Base-by-base conservation (phyloP, 176 grass and related monocot species). In the Ensete ventricosum region DNA sequence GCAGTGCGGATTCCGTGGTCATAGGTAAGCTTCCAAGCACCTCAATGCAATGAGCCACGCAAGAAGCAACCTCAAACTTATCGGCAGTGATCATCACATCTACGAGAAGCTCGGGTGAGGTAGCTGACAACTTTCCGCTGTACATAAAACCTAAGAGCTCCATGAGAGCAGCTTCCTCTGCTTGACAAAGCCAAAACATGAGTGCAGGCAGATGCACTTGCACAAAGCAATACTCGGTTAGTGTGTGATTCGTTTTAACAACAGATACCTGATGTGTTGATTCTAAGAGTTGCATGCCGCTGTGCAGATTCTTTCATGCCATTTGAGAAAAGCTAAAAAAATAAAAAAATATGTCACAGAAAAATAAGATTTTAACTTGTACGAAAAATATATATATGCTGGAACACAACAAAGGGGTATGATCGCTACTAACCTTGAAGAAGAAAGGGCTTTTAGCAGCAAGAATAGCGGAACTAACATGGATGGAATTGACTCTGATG, bases 291-390 rank as follows among this genome's bases (percentile, higher is more conserved):
- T 59, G 84, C 80, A 76, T 98, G 82, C 73, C 86, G 82, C 78
- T 93, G 82, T 78, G 87, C 88, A 80, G 94, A 98, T 86, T 98
- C 94, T 84, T 87, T 93, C 94, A 98, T 93, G 60, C 95, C 95
- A 67, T 94, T 98, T 81, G 90, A 91, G 79, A 98, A 98, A 82
- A 94, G 84, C 90, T 98, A 82, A 81, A 3, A 77, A 64, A 43
- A n/a, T n/a, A 79, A 87, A 20, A 72, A 73, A 16, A 64, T 21
- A 50, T 23, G 22, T 23, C 22, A 14, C 6, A 50, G 13, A 24
- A 80, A 71, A 62, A 70, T 77, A 24, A 65, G 59, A 74, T 65
- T 24, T n/a, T n/a, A n/a, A n/a, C n/a, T n/a, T n/a, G n/a, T n/a
- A n/a, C n/a, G n/a, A n/a, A n/a, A n/a, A n/a, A n/a, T 74, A 71